Evolutionary conservation across 768 basidiomycete genomes (phyloP).

Genomic region (Boletus pseudo-olivaceus): DNA sequence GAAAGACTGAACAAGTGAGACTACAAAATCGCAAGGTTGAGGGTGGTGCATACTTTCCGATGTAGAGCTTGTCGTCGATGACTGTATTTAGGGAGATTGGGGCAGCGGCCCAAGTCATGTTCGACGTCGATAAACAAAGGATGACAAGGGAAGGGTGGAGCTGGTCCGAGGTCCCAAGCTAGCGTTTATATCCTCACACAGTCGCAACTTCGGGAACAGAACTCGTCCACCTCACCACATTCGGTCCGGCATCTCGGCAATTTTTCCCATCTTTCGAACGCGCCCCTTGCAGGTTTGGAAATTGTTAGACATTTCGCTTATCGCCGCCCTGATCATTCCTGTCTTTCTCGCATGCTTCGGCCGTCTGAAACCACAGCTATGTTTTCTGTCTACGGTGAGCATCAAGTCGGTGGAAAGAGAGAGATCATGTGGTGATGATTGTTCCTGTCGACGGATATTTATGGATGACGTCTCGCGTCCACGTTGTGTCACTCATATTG

Average conservation of each 20-base stretch:
- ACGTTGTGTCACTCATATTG: too few species aligned
- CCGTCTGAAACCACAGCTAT: background rate
- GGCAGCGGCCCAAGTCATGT: constrained; percentile 28
- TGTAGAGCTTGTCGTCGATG: constrained; percentile 31
- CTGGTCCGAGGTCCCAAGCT: background rate
- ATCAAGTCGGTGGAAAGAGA: background rate
- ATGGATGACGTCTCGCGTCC: background rate
- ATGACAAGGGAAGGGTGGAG: constrained; percentile 13
- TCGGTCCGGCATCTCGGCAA: constrained; percentile 23
- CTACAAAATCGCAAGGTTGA: background rate
- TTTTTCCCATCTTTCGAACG: constrained; percentile 1
- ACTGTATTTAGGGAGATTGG: constrained; percentile 28
- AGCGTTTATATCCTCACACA: constrained; percentile 17
- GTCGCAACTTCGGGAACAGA: background rate
- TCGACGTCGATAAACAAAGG: background rate
- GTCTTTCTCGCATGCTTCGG: background rate
- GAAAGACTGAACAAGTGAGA: constrained; percentile 25
- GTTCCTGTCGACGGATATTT: background rate
- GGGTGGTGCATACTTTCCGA: constrained; percentile 34
- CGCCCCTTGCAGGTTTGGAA: background rate
- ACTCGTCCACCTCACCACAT: background rate
- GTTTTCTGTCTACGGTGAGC: background rate
- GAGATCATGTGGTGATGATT: background rate
- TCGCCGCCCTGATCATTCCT: background rate
- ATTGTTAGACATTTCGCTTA: background rate